Conservation (phyloP, 108 stramenopile genomes). For the Nitzschia sp. region DNA sequence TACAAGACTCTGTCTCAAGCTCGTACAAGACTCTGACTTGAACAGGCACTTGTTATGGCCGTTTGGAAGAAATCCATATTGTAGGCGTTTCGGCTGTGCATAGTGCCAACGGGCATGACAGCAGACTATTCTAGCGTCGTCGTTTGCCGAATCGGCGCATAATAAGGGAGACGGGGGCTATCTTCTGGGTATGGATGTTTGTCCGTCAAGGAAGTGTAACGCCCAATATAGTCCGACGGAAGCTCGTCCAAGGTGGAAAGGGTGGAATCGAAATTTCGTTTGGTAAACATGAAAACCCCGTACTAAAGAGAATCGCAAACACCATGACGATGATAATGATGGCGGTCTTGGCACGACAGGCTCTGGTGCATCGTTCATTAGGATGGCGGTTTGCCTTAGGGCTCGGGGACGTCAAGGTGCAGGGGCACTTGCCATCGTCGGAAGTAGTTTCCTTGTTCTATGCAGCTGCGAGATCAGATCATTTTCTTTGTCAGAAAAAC, state of each 20-base stretch:
- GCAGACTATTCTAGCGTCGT: background rate
- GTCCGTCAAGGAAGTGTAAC: background rate
- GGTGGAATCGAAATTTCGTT: too few relatives aligned
- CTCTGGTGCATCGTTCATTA: too few relatives aligned
- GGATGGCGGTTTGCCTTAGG: too few relatives aligned
- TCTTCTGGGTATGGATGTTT: background rate
- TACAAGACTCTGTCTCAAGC: background rate
- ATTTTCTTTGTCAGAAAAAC: too few relatives aligned
- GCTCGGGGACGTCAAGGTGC: too few relatives aligned
- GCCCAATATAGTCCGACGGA: background rate
- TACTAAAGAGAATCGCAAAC: too few relatives aligned
- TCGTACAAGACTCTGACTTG: slow-evolving; percentile 4
- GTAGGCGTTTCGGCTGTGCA: background rate
- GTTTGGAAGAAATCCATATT: background rate
- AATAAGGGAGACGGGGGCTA: background rate
- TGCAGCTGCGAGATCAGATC: too few relatives aligned
- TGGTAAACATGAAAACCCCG: too few relatives aligned
- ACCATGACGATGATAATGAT: too few relatives aligned
- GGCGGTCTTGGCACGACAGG: too few relatives aligned
- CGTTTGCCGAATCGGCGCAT: background rate
- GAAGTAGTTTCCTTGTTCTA: too few relatives aligned
- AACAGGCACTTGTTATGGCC: background rate
- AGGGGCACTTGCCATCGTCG: too few relatives aligned
- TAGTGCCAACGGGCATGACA: background rate
- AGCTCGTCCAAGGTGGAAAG: background rate